Evolutionary conservation across 108 stramenopile genomes (phyloP).

Genomic region (Nitzschia putrida): DNA sequence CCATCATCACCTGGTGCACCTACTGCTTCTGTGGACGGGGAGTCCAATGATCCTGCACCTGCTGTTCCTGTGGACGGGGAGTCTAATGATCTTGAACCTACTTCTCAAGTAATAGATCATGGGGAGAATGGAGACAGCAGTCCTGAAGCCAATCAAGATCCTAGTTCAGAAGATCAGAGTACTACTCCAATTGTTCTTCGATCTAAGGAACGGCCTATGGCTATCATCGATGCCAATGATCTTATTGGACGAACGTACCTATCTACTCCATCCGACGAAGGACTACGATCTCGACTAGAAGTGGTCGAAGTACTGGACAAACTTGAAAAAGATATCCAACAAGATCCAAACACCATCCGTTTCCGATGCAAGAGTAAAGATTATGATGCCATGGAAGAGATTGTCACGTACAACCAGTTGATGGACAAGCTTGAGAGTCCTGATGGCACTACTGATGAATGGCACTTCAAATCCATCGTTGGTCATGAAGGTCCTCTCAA

Average conservation of each 20-base stretch:
- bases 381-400: background rate
- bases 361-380: background rate
- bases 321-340: background rate
- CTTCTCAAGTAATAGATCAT: background rate
- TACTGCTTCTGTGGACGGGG: too few species aligned
- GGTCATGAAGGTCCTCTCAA: conserved; percentile 35
- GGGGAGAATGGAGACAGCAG: background rate
- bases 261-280: background rate
- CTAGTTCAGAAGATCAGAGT: too few species aligned
- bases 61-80: too few species aligned
- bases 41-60: too few species aligned
- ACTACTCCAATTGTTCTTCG: too few species aligned
- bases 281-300: background rate
- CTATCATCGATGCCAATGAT: background rate
- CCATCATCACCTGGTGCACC: background rate
- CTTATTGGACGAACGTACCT: conserved; percentile 18
- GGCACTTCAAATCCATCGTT: conserved; percentile 5
- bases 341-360: too few species aligned
- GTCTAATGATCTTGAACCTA: background rate
- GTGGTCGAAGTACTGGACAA: background rate
- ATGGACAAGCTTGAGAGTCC: conserved; percentile 11
- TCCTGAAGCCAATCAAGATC: background rate
- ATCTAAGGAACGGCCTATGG: too few species aligned
- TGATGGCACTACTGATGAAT: background rate
- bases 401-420: conserved; percentile 7